A percentile compares a stretch with the other conserved stretches of the same genome.
Evolutionary conservation across 2,329 filamentous ascomycete species (phyloP).

Genomic region (Sarocladium brachiariae): DNA sequence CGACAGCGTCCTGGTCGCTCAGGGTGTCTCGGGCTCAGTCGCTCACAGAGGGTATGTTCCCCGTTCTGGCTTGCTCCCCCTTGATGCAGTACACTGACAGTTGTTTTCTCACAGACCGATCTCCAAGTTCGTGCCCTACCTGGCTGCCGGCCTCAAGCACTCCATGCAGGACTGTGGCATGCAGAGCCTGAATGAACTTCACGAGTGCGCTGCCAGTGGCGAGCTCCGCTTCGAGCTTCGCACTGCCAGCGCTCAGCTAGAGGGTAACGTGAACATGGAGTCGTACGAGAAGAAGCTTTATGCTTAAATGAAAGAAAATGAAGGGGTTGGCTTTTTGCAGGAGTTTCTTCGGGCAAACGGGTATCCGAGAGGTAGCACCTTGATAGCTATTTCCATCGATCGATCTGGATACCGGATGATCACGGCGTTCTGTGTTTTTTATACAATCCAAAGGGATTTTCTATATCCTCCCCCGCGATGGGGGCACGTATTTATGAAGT

Average conservation of each 20-base stretch:
- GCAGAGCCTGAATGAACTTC: slow-evolving; percentile 70
- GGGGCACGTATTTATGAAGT: slow-evolving; percentile 7
- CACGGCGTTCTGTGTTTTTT: slow-evolving; percentile 2
- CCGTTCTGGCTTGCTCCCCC: background rate
- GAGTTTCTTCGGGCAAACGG: background rate
- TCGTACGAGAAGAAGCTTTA: slow-evolving; percentile 99
- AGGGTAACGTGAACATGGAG: slow-evolving; percentile 97
- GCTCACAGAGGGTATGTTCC: slow-evolving; percentile 60
- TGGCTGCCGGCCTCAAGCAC: slow-evolving; percentile 93
- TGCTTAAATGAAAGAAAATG: slow-evolving; percentile 48
- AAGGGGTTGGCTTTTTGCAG: background rate
- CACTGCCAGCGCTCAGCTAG: slow-evolving; percentile 88
- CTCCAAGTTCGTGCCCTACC: slow-evolving; percentile 92
- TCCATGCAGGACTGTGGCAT: slow-evolving; percentile 93
- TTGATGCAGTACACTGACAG: slow-evolving; percentile 25
- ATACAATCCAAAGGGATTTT: background rate
- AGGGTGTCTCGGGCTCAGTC: slow-evolving; percentile 86
- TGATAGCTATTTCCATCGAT: slow-evolving; percentile 6
- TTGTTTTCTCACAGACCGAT: slow-evolving; percentile 52
- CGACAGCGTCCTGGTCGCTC: slow-evolving; percentile 87
- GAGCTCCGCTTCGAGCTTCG: slow-evolving; percentile 87
- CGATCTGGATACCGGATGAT: slow-evolving; percentile 4
- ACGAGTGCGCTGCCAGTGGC: slow-evolving; percentile 66
- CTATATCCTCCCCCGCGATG: background rate
- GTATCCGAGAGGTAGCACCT: background rate